Evolutionary conservation across 23 red algal genomes (phyloP).

Genomic region (Gracilariopsis chorda): DNA sequence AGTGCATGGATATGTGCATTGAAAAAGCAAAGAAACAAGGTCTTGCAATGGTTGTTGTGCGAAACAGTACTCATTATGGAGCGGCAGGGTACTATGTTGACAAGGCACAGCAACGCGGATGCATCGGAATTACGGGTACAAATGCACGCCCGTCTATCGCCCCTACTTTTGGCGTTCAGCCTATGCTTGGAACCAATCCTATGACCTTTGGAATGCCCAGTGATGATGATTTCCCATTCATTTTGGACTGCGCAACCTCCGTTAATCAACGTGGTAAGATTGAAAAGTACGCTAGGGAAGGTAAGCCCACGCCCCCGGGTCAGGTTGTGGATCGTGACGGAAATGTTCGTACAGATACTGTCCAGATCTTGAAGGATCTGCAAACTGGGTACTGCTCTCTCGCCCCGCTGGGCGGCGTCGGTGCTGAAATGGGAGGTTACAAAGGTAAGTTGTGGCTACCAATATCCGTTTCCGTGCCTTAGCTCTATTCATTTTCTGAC

Average conservation of each 20-base stretch:
- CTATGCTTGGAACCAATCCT: constrained; percentile 74
- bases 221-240: constrained; percentile 63
- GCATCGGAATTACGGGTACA: constrained; percentile 69
- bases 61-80: constrained; percentile 69
- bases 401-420: constrained; percentile 58
- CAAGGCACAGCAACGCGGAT: constrained; percentile 43
- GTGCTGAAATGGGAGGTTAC: constrained; percentile 55
- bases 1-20: constrained; percentile 53
- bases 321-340: constrained; percentile 68
- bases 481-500: too few relatives aligned
- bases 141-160: constrained; percentile 72
- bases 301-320: constrained; percentile 54
- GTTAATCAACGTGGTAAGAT: constrained; percentile 78
- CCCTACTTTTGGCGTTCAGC: constrained; percentile 58
- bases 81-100: constrained; percentile 58
- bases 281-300: constrained; percentile 73
- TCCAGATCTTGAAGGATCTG: constrained; percentile 62
- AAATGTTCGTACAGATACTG: constrained; percentile 63
- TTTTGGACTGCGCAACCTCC: constrained; percentile 61
- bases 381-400: constrained; percentile 66
- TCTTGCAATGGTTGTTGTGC: constrained; percentile 51
- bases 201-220: constrained; percentile 48
- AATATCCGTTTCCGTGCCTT: too few relatives aligned
- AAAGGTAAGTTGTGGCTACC: constrained; percentile 55
- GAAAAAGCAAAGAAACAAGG: constrained; percentile 71